Base-by-base conservation (phyloP, 192 early-diverging fungal species). In the Backusella liffmaniae region DNA sequence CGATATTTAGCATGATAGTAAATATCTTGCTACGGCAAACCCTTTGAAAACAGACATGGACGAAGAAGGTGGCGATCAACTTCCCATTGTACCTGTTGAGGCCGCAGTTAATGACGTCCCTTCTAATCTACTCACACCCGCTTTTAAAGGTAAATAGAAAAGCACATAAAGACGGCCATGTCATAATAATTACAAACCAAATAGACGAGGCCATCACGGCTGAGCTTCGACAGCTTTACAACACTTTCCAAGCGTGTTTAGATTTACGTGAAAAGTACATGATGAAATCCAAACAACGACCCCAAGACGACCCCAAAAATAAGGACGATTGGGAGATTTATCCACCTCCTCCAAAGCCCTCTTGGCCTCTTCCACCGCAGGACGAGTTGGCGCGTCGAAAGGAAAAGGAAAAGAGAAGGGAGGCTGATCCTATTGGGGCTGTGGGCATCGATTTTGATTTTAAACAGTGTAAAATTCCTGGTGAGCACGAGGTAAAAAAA, bases 191-290 rank as follows among this genome's bases (percentile, higher is more conserved):
- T 32, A 3, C 23, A 21, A 51, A 18, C 18, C 4, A 51, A 15
- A 37, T 71, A 71, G 70, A 71, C 41, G 39, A 71, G 26, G 51
- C 88, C 21, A 86, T 94, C 18, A 83, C 85, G 3, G 79, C 85
- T 65, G 93, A 95, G 76, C 77, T 94, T 6, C 76, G 83, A 37
- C 82, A 85, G 15, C 84, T 94, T 21, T 92, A 93, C 73, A 79
- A 82, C 5, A 74, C 79, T 10, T 84, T 97, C 49, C 86, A 91
- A 65, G 77, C 85, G 41, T 97, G 96, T 83, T 89, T 96, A 12
- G 85, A 88, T 36, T 78, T 97, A 44, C 90, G 97, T 34, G 87
- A 91, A 70, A 92, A 94, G 73, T 98, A 98, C 86, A 97, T 98
- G 91, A 66, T 72, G 35, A 68, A 83, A 12, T 91, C 89, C 13